These are phyloP conservation scores for Ballota nigra DNA, from an alignment of 257 asterid species.

Conservation along the genomic window DNA sequence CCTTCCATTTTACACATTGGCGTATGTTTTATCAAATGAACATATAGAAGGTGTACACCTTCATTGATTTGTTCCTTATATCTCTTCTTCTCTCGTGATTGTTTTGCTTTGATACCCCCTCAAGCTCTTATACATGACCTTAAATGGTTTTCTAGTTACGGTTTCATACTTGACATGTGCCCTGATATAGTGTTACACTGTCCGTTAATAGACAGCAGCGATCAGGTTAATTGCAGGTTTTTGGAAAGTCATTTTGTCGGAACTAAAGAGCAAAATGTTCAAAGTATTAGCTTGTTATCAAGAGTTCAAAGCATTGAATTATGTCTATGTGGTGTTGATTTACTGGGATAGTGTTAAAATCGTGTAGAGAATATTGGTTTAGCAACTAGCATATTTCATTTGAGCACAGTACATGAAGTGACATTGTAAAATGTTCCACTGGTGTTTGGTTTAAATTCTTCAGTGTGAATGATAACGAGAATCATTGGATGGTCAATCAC, in stretches of 20 bases:
- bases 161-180: not conserved
- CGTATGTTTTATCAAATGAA: not conserved
- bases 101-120: not conserved
- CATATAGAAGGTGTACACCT: not conserved
- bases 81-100: not conserved
- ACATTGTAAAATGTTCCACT: no score
- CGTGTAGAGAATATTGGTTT: no score
- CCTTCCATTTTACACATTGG: no score
- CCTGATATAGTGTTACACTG: not conserved
- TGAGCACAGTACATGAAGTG: no score
- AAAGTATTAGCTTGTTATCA: not conserved
- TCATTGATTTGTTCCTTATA: not conserved
- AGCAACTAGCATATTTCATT: no score
- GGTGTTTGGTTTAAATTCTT: no score
- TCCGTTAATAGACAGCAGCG: not conserved
- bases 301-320: no score
- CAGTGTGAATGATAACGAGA: no score
- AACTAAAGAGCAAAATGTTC: not conserved
- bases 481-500: no score
- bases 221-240: not conserved
- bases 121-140: not conserved
- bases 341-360: no score
- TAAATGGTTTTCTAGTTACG: not conserved
- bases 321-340: no score
- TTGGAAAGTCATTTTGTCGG: not conserved